Percentiles rank a stretch among this genome's conserved stretches.
phyloP scores from a whole-genome alignment of 345 rosid genomes.

The Citrus glauca region DNA sequence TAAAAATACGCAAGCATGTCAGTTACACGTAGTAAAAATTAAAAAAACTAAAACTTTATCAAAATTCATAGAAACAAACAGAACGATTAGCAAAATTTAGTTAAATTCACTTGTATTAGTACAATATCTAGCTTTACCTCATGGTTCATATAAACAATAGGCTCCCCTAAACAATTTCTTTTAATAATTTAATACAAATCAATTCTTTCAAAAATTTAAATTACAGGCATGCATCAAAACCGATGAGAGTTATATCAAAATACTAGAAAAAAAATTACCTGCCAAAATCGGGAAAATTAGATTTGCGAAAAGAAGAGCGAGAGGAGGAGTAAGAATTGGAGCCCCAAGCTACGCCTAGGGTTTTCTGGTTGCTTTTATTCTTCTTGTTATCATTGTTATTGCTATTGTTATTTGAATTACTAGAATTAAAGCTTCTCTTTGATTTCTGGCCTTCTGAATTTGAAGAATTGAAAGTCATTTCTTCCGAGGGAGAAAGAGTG shows the following conservation, averaged over 20 bases:
- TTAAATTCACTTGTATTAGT: neutral
- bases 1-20: neutral
- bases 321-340: conserved; percentile 67
- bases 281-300: conserved; percentile 81
- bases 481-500: conserved; percentile 13
- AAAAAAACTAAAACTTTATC: neutral
- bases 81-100: neutral
- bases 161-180: neutral
- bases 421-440: conserved; percentile 61
- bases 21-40: neutral
- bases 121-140: neutral
- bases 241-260: neutral
- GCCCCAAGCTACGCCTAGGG: conserved; percentile 95
- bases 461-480: conserved; percentile 44
- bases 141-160: neutral
- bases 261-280: conserved; percentile 32
- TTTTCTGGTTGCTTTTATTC: conserved; percentile 61
- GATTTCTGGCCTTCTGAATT: conserved; percentile 32
- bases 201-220: no score
- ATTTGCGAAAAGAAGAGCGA: conserved; percentile 60
- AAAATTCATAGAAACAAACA: neutral
- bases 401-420: conserved; percentile 31
- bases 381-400: conserved; percentile 26
- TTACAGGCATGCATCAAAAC: neutral
- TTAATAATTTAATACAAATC: no score